Conservation (phyloP, 495 filamentous ascomycete genomes). For the Aspergillus panamensis region DNA sequence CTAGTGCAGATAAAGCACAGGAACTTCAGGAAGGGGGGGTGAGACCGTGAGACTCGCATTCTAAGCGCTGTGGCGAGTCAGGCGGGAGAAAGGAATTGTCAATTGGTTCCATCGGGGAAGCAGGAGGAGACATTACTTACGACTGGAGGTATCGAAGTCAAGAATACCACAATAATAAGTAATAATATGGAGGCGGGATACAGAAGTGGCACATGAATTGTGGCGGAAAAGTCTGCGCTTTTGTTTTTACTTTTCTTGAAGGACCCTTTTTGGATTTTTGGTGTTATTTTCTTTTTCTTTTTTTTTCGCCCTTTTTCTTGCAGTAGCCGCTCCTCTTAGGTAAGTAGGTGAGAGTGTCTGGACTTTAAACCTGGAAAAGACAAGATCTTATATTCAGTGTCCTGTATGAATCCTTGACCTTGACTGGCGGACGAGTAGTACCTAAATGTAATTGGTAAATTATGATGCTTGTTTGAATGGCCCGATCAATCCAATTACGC, state of each 20-base stretch:
- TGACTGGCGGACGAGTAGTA: not conserved
- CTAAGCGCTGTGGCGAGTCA: conserved; percentile 16
- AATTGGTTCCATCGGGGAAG: not conserved
- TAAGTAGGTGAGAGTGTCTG: no score
- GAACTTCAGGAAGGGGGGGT: no score
- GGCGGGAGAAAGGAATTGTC: not conserved
- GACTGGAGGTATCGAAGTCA: not conserved
- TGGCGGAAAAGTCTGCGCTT: not conserved
- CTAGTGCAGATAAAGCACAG: no score
- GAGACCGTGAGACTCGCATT: not conserved
- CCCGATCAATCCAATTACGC: not conserved
- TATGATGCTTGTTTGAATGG: not conserved
- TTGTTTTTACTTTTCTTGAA: not conserved
- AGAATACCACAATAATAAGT: no score
- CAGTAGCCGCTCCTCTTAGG: not conserved
- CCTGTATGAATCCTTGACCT: not conserved
- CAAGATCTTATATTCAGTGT: not conserved
- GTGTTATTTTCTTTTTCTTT: not conserved
- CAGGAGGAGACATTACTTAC: not conserved
- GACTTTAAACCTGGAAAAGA: no score
- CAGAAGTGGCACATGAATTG: not conserved
- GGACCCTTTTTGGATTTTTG: not conserved
- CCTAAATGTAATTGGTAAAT: not conserved
- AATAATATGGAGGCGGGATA: not conserved
- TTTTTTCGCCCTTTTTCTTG: not conserved